Evolutionary conservation across 208 protist species (phyloP).

Genomic region (Trypanosoma caninum): DNA sequence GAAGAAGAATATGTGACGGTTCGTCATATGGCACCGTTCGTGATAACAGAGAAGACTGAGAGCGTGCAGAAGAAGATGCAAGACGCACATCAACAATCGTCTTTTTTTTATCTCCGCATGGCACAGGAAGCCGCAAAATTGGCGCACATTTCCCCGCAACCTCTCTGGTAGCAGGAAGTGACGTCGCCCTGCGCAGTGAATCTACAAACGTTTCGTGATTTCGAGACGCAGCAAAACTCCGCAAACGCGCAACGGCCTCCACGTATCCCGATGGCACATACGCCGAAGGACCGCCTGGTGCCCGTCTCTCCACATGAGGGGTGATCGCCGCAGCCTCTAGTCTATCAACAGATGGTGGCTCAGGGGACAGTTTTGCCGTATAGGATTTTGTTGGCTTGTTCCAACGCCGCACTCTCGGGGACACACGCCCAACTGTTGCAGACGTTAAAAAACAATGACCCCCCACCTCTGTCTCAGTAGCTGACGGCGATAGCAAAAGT

Average conservation of each 20-base stretch:
- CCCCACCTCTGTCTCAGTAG: background rate
- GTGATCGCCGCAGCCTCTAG: constrained; percentile 35
- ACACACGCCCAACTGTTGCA: background rate
- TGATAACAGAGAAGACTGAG: background rate
- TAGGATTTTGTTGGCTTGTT: constrained; percentile 61
- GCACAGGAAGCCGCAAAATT: constrained; percentile 63
- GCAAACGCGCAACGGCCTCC: constrained; percentile 65
- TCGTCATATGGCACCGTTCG: constrained; percentile 22
- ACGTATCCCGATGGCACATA: constrained; percentile 72
- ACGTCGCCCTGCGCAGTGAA: background rate
- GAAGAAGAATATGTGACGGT: constrained; percentile 20
- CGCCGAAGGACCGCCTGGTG: constrained; percentile 51
- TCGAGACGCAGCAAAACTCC: constrained; percentile 39
- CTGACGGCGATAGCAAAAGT: background rate
- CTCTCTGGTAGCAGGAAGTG: background rate
- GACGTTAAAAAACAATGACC: constrained; percentile 2
- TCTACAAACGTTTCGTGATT: constrained; percentile 18
- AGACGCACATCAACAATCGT: constrained; percentile 52
- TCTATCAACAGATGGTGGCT: constrained; percentile 20
- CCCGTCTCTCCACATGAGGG: constrained; percentile 45
- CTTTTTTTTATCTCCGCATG: constrained; percentile 1
- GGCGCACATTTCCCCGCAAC: constrained; percentile 20
- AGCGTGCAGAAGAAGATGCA: constrained; percentile 16
- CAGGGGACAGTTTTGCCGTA: constrained; percentile 39
- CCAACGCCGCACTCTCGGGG: constrained; percentile 17